Evolutionary conservation across 1,284 basidiomycete species (phyloP).

Genomic region (Hypsizygus ulmarius): DNA sequence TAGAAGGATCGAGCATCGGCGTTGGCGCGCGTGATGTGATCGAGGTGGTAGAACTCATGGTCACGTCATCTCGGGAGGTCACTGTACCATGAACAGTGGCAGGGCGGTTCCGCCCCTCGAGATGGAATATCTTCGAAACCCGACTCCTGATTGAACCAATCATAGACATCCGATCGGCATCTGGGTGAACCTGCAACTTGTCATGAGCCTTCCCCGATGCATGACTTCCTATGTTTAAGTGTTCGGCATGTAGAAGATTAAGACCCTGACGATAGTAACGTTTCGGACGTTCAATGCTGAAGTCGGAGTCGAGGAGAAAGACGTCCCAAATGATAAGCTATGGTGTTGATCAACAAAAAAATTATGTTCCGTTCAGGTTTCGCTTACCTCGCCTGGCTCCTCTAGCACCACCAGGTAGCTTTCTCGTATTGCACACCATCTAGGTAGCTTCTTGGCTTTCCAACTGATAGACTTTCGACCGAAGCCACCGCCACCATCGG

Average conservation of each 20-base stretch:
- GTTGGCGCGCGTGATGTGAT: constrained; percentile 40
- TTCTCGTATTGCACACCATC: constrained; percentile 95
- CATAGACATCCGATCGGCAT: constrained; percentile 38
- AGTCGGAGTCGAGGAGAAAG: constrained; percentile 90
- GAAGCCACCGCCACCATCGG: constrained; percentile 50
- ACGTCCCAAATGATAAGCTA: constrained; percentile 87
- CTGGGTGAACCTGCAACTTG: constrained; percentile 20
- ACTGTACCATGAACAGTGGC: constrained; percentile 21
- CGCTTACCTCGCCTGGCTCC: constrained; percentile 79
- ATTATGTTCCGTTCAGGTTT: background rate
- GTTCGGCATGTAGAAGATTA: constrained; percentile 46
- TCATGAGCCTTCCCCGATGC: constrained; percentile 5
- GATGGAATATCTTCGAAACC: constrained; percentile 47
- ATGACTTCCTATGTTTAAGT: background rate
- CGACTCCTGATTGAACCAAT: constrained; percentile 50
- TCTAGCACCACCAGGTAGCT: constrained; percentile 88
- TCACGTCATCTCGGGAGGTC: constrained; percentile 21
- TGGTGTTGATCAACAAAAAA: constrained; percentile 1
- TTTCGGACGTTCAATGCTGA: constrained; percentile 79
- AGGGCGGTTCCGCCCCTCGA: constrained; percentile 20
- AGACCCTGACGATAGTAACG: constrained; percentile 78
- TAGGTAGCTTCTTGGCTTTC: constrained; percentile 68
- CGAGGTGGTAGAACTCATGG: constrained; percentile 37
- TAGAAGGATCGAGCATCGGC: constrained; percentile 72
- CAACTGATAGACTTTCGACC: constrained; percentile 67